Base-by-base conservation (phyloP, 331 rosid genomes). In the Cydonia oblonga region DNA sequence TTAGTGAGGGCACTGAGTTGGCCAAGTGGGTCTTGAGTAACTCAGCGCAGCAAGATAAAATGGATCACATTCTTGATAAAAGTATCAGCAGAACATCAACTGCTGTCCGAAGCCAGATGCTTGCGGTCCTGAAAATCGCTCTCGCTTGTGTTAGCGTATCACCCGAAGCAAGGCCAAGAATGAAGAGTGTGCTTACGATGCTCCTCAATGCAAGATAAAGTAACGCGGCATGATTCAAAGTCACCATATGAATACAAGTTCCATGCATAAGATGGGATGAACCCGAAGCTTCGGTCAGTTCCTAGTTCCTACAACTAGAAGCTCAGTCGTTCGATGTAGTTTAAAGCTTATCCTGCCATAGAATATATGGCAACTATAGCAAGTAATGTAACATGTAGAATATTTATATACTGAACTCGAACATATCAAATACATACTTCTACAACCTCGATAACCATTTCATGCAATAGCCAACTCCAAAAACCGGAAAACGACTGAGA, bases 131-230 rank as follows among this genome's bases (percentile, higher is more conserved):
- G 51, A 73, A 81, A 75, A 72, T 89, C 67, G 98, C 97, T 60
- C 75, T 87, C 61, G 72, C 77, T 38, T 91, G 98, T 72, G 97
- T 91, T 49, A 74, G 81, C 44, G 64, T 79, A 15, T 85, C 89
- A 5, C 83, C 96, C 1, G 89, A 86, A 14, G 79, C 82, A 62
- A 95, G 96, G 88, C 97, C 98, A n/a, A 83, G 86, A 87, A 89
- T 95, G 92, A 91, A 89, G 86, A 88, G 75, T 23, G 96, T 95
- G 38, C 85, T 95, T 25, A 63, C 82, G 22, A 84, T 80, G 96
- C 87, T 93, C 75, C 86, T 93, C 16, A 88, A 83, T 67, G 96
- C 97, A 32, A 86, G 91, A 84, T 95, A 70, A 68, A 15, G 51
- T 32, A 9, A 5, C 2, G 4, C 10, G 6, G 25, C 65, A 8